phyloP scores from a whole-genome alignment of 805 yeast species.

The Kodamaea laetipori region DNA sequence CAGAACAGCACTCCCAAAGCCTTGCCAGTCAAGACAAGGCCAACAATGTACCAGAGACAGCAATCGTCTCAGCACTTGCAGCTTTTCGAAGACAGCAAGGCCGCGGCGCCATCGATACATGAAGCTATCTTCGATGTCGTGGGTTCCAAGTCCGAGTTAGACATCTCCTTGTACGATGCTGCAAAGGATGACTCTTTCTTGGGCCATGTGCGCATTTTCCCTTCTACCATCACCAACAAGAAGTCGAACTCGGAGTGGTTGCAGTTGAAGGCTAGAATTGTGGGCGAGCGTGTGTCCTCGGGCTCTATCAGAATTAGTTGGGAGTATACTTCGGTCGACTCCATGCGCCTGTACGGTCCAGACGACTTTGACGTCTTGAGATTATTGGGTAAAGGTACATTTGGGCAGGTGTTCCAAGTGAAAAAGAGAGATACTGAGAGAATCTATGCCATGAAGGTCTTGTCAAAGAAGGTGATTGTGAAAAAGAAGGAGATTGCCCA shows the following conservation, averaged over 20 bases:
- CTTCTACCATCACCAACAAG: constrained; percentile 49
- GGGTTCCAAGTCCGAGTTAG: constrained; percentile 79
- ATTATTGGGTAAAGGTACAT: constrained; percentile 92
- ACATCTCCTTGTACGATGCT: constrained; percentile 89
- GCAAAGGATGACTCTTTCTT: constrained; percentile 78
- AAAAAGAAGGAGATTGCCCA: constrained; percentile 97
- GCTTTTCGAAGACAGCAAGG: constrained; percentile 20
- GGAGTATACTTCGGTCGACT: constrained; percentile 63
- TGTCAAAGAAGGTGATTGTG: constrained; percentile 91
- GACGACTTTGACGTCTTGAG: constrained; percentile 91
- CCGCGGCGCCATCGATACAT: constrained; percentile 69
- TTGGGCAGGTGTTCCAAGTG: constrained; percentile 97
- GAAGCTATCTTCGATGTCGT: constrained; percentile 91
- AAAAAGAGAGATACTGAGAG: constrained; percentile 85
- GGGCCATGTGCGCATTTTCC: constrained; percentile 79
- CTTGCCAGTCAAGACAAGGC: constrained; percentile 23
- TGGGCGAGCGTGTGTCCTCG: constrained; percentile 68
- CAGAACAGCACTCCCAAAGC: constrained; percentile 17
- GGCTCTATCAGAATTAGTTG: constrained; percentile 80
- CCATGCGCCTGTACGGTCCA: constrained; percentile 84
- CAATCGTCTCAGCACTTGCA: constrained; percentile 39
- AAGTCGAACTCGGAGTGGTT: constrained; percentile 68
- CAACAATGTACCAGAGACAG: constrained; percentile 42
- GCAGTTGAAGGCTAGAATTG: constrained; percentile 67
- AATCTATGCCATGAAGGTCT: constrained; percentile 96